Evolutionary conservation across 1,284 basidiomycete species (phyloP), one percentile per base, ranked within the genome.

Genomic region (Ustilago lituana): DNA sequence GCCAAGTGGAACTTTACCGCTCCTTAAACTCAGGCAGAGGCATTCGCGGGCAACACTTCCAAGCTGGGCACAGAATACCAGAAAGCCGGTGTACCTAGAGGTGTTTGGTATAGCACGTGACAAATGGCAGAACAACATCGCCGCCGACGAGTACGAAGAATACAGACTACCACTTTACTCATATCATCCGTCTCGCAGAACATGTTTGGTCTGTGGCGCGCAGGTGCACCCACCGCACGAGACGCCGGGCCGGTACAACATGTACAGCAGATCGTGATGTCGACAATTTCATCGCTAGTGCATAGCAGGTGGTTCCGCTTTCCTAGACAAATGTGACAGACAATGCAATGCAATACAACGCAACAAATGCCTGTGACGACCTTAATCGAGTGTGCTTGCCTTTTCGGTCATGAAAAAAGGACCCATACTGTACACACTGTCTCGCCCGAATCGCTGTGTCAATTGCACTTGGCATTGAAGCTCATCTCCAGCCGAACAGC

Each of bases 31-130:
- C 41, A 29, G 19, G 74, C 74, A 11, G 51, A 59, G 24, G 23
- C 37, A 7, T 74, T 66, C 31, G 66, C 66, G 8, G 33, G 31
- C 51, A 60, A 65, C 41, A 19, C 41, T 11, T 51, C 48, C 12
- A 22, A n/a, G 39, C 10, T 53, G 40, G 59, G 40, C 55, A 1
- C 11, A 22, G 10, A 47, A 65, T 7, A 23, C 57, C 12, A 31
- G 45, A 38, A 61, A 76, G 50, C 74, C 74, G 2, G 61, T 76
- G 5, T 40, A 72, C 23, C 52, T 76, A 15, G 74, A 76, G 39
- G 74, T 74, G 47, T 76, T 76, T 36, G 74, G 74, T 15, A 70
- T 76, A 67, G 66, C 74, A 1, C 44, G 74, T 12, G 73, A 76
- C 46, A 73, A 76, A 37, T 76, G 74, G 74, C 44, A 58, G 26